A percentile compares a stretch with the other conserved stretches of the same genome.
These are phyloP conservation scores for Pseudocercospora eumusae DNA, from an alignment of 2,329 filamentous ascomycete species.

Conservation along the genomic window DNA sequence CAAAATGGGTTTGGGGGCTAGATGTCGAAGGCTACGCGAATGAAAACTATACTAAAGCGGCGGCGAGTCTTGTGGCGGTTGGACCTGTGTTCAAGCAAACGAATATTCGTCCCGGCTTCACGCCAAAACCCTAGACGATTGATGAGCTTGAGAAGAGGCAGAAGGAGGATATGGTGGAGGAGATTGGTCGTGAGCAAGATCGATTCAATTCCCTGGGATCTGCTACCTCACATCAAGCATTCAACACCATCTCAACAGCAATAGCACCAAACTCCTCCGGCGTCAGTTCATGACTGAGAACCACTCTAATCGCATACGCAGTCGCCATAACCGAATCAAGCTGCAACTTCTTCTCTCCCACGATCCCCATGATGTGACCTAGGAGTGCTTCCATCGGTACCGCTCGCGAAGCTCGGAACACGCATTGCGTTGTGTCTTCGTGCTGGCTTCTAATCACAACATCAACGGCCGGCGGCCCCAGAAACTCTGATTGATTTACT, in stretches of 20 bases:
- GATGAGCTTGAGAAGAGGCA: slow-evolving; percentile 26
- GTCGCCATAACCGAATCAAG: not conserved
- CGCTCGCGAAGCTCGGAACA: not conserved
- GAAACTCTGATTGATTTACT: not conserved
- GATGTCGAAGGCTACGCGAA: slow-evolving; percentile 29
- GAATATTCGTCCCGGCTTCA: slow-evolving; percentile 27
- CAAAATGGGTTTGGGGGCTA: slow-evolving; percentile 28
- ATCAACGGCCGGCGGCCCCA: not conserved
- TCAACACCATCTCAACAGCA: not conserved
- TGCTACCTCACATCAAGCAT: not conserved
- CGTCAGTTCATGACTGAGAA: not conserved
- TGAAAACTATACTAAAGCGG: slow-evolving; percentile 24
- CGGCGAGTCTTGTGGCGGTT: slow-evolving; percentile 16
- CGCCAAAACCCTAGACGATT: slow-evolving; percentile 24
- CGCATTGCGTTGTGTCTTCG: not conserved
- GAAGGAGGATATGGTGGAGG: slow-evolving; percentile 22
- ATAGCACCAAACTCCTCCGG: not conserved
- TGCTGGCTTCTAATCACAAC: not conserved
- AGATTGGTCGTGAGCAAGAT: slow-evolving; percentile 20
- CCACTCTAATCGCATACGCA: not conserved
- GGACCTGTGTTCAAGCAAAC: slow-evolving; percentile 25
- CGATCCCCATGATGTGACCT: not conserved
- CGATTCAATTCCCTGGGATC: not conserved
- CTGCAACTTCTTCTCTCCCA: not conserved
- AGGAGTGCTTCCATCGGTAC: not conserved